A percentile compares a stretch with the other conserved stretches of the same genome.
These are phyloP conservation scores for Stemphylium beticola DNA, from an alignment of 2,329 filamentous ascomycete species.

Conservation along the genomic window DNA sequence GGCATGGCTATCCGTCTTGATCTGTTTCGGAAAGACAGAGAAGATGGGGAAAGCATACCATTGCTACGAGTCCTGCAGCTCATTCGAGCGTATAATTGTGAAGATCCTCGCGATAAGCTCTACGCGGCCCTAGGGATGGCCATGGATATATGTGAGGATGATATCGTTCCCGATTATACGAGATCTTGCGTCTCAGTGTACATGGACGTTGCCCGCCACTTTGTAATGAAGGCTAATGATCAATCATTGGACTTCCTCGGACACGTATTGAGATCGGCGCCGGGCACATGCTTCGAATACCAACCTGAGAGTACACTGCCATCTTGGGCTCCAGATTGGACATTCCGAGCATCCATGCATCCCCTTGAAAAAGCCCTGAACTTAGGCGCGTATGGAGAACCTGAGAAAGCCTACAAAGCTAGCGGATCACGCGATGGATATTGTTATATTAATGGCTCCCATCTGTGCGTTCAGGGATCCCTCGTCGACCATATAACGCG, in stretches of 20 bases:
- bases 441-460: neutral
- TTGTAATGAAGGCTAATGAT: neutral
- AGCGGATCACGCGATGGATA: neutral
- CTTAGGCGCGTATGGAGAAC: neutral
- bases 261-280: neutral
- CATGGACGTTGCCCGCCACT: neutral
- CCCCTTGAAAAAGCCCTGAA: neutral
- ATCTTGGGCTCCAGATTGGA: neutral
- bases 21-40: neutral
- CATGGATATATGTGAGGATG: conserved; percentile 1
- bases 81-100: conserved; percentile 5
- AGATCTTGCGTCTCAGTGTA: neutral
- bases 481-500: neutral
- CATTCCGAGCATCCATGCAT: neutral
- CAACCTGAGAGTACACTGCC: neutral
- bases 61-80: neutral
- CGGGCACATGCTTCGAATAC: neutral
- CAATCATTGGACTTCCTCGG: neutral
- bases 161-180: neutral
- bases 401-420: neutral
- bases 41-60: neutral
- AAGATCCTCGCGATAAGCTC: conserved; percentile 12
- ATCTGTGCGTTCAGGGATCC: neutral
- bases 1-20: neutral
- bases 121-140: conserved; percentile 11